phyloP scores from a whole-genome alignment of 805 yeast genomes.

The Brettanomyces sp. region DNA sequence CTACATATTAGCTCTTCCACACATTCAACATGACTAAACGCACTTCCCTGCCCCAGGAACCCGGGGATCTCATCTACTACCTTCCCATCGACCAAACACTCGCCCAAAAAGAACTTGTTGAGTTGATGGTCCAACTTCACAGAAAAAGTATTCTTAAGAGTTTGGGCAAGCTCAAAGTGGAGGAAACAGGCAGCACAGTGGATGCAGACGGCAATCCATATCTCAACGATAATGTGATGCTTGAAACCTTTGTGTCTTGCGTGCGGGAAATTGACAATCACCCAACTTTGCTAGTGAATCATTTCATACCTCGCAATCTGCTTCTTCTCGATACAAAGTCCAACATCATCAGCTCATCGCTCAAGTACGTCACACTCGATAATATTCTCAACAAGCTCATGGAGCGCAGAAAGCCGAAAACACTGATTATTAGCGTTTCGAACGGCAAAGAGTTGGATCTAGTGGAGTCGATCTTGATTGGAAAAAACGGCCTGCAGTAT shows the following conservation, averaged over 20 bases:
- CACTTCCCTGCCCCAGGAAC: conserved; percentile 2
- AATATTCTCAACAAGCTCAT: conserved; percentile 31
- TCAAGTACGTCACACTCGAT: conserved; percentile 50
- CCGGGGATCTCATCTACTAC: conserved; percentile 16
- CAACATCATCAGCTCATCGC: conserved; percentile 42
- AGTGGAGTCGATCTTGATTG: conserved; percentile 70
- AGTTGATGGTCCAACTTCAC: conserved; percentile 35
- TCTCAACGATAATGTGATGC: conserved; percentile 24
- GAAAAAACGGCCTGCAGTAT: conserved; percentile 51
- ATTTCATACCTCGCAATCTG: conserved; percentile 64
- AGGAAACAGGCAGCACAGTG: background rate
- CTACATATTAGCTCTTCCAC: background rate
- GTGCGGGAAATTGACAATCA: conserved; percentile 47
- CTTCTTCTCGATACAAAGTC: conserved; percentile 58
- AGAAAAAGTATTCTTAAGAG: conserved; percentile 13
- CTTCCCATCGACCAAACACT: conserved; percentile 36
- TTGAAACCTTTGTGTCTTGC: conserved; percentile 36
- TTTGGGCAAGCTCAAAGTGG: conserved; percentile 1
- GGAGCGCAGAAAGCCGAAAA: conserved; percentile 14
- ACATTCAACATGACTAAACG: background rate
- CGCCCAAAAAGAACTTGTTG: conserved; percentile 35
- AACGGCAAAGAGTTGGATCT: conserved; percentile 65
- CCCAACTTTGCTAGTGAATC: conserved; percentile 66
- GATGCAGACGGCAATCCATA: conserved; percentile 1
- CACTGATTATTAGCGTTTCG: conserved; percentile 44